Base-by-base conservation (phyloP, 257 asterid genomes). In the Solanum corneliomulleri region DNA sequence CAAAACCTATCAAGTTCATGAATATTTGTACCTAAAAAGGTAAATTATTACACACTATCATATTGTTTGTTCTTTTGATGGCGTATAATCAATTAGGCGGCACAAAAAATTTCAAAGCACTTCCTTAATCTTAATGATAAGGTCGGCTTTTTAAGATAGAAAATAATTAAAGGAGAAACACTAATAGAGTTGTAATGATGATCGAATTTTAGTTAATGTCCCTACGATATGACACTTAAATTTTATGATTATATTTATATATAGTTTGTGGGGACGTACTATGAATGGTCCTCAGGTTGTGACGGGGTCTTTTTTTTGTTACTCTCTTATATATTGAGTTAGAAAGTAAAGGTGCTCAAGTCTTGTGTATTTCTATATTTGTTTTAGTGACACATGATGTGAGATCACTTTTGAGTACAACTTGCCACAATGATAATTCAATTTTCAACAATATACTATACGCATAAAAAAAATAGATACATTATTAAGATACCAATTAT, bases 351-450 rank as follows among this genome's bases (percentile, higher is more conserved):
- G 33, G 31, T 18, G n/a, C 35, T 21, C 52, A 42, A 11, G 16
- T 42, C 20, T 71, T 25, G 35, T 25, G 45, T 81, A 82, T 74
- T 56, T 56, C 64, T 56, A 56, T 56, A 56, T 56, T 18, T 71
- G 14, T 9, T 11, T 11, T 81, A 27, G 88, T 42, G 88, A 87
- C 39, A 45, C 87, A 72, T 88, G 88, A 88, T 52, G 89, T 76
- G 87, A 88, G 83, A 25, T 66, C 72, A 85, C 56, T 69, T 69
- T 52, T 70, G 64, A 85, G 86, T 87, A 87, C 87, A 88, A 68
- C 29, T 90, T 49, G 89, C 71, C 33, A 25, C 72, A 66, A 25
- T 25, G 27, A 66, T 16, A 31, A 33, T 33, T 71, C 45, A 33
- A 18, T 71, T 52, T 52, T 69, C 41, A 69, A 33, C 45, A 71